Conservation (phyloP, 1,284 basidiomycete species). For the Bjerkandera adusta region DNA sequence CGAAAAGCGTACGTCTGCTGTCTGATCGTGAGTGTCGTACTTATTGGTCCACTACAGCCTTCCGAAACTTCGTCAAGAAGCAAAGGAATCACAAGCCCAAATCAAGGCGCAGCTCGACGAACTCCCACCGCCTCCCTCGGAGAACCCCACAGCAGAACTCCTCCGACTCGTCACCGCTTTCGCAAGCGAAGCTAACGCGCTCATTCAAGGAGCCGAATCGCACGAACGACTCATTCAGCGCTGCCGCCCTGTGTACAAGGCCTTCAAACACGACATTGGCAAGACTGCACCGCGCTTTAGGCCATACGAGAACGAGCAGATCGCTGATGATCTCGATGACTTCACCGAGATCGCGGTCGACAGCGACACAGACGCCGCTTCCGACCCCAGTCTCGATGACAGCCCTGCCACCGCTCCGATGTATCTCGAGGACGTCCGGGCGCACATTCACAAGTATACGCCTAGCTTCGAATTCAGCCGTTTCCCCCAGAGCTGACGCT, state of each 20-base stretch:
- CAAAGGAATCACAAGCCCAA: conserved; percentile 41
- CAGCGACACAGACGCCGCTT: background rate
- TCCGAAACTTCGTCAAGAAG: conserved; percentile 54
- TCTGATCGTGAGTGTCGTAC: background rate
- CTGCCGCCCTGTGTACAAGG: conserved; percentile 47
- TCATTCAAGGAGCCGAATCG: conserved; percentile 51
- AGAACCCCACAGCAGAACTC: conserved; percentile 56
- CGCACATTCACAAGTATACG: conserved; percentile 9
- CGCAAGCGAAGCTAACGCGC: conserved; percentile 38
- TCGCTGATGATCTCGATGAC: background rate
- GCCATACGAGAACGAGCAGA: conserved; percentile 26
- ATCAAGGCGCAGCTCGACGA: conserved; percentile 35
- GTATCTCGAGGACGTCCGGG: conserved; percentile 46
- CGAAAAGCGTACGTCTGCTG: conserved; percentile 14
- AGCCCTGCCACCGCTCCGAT: conserved; percentile 27
- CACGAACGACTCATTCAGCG: conserved; percentile 50
- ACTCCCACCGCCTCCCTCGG: conserved; percentile 53
- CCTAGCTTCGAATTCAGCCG: background rate
- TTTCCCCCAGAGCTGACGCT: background rate
- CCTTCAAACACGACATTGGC: conserved; percentile 47
- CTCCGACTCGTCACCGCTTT: conserved; percentile 46
- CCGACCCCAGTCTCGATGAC: background rate
- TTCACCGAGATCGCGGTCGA: background rate
- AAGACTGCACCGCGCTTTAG: conserved; percentile 49
- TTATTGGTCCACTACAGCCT: conserved; percentile 41